phyloP scores from a whole-genome alignment of 805 yeast genomes.

The Saccharomycopsis capsularis region DNA sequence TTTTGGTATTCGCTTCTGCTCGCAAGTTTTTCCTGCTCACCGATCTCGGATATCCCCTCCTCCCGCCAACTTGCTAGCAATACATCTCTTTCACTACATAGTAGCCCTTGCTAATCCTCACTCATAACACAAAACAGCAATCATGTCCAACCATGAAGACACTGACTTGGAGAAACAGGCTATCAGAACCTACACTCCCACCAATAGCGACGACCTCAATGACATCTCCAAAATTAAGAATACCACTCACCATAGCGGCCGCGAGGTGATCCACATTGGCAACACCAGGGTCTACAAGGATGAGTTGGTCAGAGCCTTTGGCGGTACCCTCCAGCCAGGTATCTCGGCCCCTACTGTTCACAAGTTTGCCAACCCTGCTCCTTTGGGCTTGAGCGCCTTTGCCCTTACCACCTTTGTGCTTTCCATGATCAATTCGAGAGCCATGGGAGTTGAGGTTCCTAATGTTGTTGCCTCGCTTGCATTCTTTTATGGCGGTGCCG shows the following conservation, averaged over 20 bases:
- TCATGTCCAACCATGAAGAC: background rate
- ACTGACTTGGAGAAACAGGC: background rate
- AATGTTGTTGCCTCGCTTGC: conserved; percentile 53
- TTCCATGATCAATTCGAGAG: conserved; percentile 48
- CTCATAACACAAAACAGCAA: background rate
- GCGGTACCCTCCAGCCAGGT: conserved; percentile 80
- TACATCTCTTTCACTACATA: too few species aligned
- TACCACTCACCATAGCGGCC: conserved; percentile 13
- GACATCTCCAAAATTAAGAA: background rate
- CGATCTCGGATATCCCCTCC: background rate
- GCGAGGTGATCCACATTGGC: conserved; percentile 63
- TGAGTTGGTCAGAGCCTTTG: conserved; percentile 62
- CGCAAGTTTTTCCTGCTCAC: background rate
- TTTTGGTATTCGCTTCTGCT: background rate
- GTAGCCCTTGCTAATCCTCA: too few species aligned
- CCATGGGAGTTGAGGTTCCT: conserved; percentile 45
- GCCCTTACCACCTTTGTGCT: conserved; percentile 57
- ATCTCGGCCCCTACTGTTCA: conserved; percentile 48
- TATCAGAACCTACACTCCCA: background rate
- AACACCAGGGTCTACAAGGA: conserved; percentile 56
- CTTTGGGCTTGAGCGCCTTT: conserved; percentile 55
- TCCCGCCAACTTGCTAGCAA: too few species aligned
- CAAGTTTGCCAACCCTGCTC: conserved; percentile 59
- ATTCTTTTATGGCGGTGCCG: conserved; percentile 55
- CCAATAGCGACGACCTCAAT: background rate